phyloP scores from a whole-genome alignment of 805 yeast species.

The Sugiyamaella boreocaroliniensis region DNA sequence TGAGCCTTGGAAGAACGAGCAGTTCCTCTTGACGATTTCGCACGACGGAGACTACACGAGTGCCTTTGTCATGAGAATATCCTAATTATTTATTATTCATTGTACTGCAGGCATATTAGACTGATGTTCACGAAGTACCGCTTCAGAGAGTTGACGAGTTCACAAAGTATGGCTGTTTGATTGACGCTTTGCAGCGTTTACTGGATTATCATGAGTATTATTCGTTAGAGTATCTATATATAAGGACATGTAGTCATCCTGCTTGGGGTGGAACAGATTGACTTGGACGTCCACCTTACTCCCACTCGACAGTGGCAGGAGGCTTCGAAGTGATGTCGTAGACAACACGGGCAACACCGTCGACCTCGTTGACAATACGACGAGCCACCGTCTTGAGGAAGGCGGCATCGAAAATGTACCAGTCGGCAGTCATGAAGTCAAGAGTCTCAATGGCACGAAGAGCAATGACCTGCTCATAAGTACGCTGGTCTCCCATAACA shows the following conservation, averaged over 20 bases:
- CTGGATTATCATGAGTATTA: neutral
- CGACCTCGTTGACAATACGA: conserved; percentile 96
- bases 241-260: too few species aligned
- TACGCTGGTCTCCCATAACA: conserved; percentile 99
- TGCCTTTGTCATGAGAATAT: conserved; percentile 47
- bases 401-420: conserved; percentile 88
- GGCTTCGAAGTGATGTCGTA: conserved; percentile 99
- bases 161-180: too few species aligned
- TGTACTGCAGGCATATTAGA: too few species aligned
- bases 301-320: conserved; percentile 99
- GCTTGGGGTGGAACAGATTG: too few species aligned
- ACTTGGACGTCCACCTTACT: conserved; percentile 38
- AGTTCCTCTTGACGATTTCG: conserved; percentile 49
- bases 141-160: too few species aligned
- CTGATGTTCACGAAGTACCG: too few species aligned
- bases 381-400: conserved; percentile 91
- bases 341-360: conserved; percentile 98
- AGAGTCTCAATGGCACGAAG: conserved; percentile 95
- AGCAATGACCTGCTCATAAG: conserved; percentile 98
- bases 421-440: conserved; percentile 99
- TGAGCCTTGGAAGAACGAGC: conserved; percentile 30
- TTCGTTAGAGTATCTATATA: neutral
- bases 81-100: neutral
- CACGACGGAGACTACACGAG: conserved; percentile 60
- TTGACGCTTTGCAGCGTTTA: too few species aligned